These are phyloP conservation scores for Trichomonascaceae sp. DNA, from an alignment of 1,139 yeast genomes.

Conservation along the genomic window DNA sequence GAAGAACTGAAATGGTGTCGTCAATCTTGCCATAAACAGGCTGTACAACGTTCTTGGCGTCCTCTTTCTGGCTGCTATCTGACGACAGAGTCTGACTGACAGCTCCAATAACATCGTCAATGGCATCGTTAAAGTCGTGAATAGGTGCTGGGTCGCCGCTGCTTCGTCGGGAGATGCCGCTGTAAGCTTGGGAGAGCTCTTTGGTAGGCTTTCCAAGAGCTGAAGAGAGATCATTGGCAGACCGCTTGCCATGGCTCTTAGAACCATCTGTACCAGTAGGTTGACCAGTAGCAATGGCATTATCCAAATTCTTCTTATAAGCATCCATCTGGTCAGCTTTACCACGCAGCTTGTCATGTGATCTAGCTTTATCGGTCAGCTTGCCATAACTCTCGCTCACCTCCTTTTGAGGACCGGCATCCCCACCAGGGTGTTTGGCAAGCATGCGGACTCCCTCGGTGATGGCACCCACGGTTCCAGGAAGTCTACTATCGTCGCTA, in stretches of 20 bases:
- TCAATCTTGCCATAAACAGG: constrained; percentile 20
- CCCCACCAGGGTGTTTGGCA: not conserved
- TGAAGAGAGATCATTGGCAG: not conserved
- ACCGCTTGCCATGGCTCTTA: not conserved
- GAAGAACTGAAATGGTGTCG: constrained; percentile 30
- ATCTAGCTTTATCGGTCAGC: not conserved
- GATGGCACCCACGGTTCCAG: not conserved
- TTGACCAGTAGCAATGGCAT: not conserved
- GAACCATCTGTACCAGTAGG: not conserved
- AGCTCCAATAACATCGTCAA: constrained; percentile 25
- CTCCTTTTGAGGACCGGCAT: not conserved
- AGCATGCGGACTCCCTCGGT: not conserved
- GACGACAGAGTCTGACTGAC: constrained; percentile 23
- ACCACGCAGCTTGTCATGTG: not conserved
- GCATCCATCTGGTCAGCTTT: not conserved
- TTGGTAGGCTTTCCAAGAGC: not conserved
- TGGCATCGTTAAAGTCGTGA: constrained; percentile 28
- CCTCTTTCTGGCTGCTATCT: constrained; percentile 11
- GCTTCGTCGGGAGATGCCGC: not conserved
- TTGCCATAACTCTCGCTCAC: not conserved
- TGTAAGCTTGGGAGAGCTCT: not conserved
- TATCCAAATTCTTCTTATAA: not conserved
- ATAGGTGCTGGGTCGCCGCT: constrained; percentile 13
- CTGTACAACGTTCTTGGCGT: constrained; percentile 16
- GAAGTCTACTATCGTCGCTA: not conserved